Conservation (phyloP, 768 basidiomycete genomes). For the Boletus rubescentipes region DNA sequence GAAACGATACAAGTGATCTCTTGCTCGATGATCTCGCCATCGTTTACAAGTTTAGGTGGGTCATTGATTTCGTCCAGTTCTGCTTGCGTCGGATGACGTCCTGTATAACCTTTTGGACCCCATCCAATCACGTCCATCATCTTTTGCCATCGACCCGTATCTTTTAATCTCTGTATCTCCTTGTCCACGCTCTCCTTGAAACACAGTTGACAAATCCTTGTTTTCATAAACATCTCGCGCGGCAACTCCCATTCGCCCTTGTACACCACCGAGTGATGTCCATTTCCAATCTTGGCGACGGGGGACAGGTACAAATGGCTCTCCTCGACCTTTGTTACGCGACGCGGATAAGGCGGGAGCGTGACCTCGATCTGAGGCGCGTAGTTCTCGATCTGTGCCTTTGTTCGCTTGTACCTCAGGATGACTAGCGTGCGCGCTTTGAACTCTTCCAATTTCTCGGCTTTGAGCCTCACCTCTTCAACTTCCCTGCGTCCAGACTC, state of each 20-base stretch:
- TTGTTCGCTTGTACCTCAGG: constrained; percentile 18
- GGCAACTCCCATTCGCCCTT: constrained; percentile 54
- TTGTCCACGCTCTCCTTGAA: constrained; percentile 31
- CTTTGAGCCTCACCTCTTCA: constrained; percentile 4
- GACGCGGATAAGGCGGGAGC: constrained; percentile 27
- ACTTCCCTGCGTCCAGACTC: background rate
- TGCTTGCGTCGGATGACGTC: background rate
- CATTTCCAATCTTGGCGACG: constrained; percentile 36
- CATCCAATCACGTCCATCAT: constrained; percentile 14
- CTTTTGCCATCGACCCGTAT: constrained; percentile 20
- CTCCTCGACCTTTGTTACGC: constrained; percentile 28
- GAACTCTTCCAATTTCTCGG: constrained; percentile 10
- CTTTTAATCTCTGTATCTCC: constrained; percentile 23
- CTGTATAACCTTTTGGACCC: constrained; percentile 10
- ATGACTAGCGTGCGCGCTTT: constrained; percentile 19
- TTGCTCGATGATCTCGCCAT: constrained; percentile 20
- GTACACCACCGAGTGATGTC: constrained; percentile 55
- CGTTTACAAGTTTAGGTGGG: background rate
- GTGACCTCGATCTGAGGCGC: constrained; percentile 32
- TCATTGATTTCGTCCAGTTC: constrained; percentile 6
- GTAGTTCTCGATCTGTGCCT: constrained; percentile 22
- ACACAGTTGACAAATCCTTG: constrained; percentile 40
- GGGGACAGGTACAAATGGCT: constrained; percentile 53
- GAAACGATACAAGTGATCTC: constrained; percentile 15
- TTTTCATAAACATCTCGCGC: constrained; percentile 35